A percentile compares a stretch with the other conserved stretches of the same genome.
These are phyloP conservation scores for Thermomyces lanuginosus DNA, from an alignment of 2,329 filamentous ascomycete species.

Conservation along the genomic window DNA sequence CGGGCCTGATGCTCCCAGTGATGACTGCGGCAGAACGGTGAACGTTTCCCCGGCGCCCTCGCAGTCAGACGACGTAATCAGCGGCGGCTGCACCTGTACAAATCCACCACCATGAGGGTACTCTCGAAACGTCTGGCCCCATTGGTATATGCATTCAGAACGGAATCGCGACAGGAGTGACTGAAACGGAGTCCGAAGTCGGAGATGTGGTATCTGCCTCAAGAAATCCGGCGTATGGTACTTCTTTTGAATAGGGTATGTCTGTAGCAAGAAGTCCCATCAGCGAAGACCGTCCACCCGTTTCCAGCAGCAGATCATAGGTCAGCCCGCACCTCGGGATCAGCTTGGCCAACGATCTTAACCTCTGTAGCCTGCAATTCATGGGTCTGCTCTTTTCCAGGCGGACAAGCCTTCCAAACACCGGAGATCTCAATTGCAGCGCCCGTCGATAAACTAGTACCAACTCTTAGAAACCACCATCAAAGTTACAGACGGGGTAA, in stretches of 20 bases:
- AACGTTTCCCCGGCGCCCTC: constrained; percentile 95
- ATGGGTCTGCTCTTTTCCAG: constrained; percentile 52
- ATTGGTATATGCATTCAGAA: constrained; percentile 57
- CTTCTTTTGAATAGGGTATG: constrained; percentile 89
- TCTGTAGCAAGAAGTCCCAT: constrained; percentile 34
- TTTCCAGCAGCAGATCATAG: neutral
- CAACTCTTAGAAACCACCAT: neutral
- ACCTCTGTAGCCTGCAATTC: constrained; percentile 63
- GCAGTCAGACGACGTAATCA: constrained; percentile 93
- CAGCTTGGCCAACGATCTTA: constrained; percentile 56
- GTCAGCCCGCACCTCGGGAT: constrained; percentile 49
- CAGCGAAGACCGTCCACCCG: neutral
- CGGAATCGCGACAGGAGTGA: constrained; percentile 65
- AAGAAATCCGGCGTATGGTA: constrained; percentile 83
- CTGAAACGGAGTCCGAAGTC: constrained; percentile 65
- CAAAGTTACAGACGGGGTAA: neutral
- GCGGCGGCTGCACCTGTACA: constrained; percentile 65
- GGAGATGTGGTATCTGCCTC: constrained; percentile 73
- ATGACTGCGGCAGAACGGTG: constrained; percentile 39
- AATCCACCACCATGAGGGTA: constrained; percentile 47
- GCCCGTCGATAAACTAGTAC: constrained; percentile 58
- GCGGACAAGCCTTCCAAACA: constrained; percentile 54
- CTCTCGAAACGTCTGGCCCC: constrained; percentile 58
- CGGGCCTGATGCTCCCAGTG: constrained; percentile 9
- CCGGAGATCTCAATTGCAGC: constrained; percentile 64